Conservation (phyloP, 768 basidiomycete species). For the Russula sp. region DNA sequence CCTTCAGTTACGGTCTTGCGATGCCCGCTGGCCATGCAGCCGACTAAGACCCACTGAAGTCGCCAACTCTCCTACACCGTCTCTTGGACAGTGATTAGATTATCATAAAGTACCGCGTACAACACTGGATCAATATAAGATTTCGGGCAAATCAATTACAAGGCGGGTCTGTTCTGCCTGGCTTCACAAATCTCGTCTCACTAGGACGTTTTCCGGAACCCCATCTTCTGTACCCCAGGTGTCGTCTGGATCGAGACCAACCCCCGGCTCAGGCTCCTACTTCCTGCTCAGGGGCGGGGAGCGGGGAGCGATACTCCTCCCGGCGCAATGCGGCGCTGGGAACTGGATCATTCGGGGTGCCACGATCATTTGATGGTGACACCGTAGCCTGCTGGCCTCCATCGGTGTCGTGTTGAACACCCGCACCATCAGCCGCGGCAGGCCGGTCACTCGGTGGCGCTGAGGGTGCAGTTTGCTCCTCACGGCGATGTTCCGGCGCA, state of each 20-base stretch:
- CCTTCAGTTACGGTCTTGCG: too few relatives aligned
- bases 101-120: too few relatives aligned
- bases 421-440: background rate
- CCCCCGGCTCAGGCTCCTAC: background rate
- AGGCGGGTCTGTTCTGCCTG: background rate
- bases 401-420: background rate
- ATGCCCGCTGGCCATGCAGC: too few relatives aligned
- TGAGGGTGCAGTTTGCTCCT: background rate
- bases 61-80: too few relatives aligned
- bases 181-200: background rate
- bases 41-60: too few relatives aligned
- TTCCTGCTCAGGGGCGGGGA: background rate
- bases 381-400: background rate
- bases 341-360: background rate
- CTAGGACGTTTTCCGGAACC: background rate
- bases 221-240: background rate
- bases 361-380: background rate
- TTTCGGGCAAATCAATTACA: background rate
- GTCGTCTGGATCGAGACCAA: background rate
- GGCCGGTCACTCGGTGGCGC: background rate
- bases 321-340: too few relatives aligned
- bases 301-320: background rate
- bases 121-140: background rate
- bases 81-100: too few relatives aligned
- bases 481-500: background rate